Evolutionary conservation across 2,329 filamentous ascomycete genomes (phyloP), one percentile per base, ranked within the genome.

Genomic region (Talaromyces islandicus): DNA sequence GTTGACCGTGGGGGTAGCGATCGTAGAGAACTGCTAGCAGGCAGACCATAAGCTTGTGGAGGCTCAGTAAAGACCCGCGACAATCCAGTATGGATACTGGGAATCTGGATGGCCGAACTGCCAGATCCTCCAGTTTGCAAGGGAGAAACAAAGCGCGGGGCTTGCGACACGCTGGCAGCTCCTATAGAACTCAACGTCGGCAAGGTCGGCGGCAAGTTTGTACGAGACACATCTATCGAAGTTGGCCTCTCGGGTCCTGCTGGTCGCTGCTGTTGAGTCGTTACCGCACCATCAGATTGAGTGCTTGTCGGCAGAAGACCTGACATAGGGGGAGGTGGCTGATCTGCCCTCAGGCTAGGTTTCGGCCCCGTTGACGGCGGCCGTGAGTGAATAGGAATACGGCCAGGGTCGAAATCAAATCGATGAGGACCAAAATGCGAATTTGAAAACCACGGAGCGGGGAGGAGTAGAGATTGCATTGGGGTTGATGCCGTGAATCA

Each of bases 281-380:
- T 68, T 66, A 70, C 70, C 66, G 73, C 68, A 65, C 69, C 69
- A 64, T 75, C 72, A 66, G 69, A 64, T 65, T 73, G 71, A 63
- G 72, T 70, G 60, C 73, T 71, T 62, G 67, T 69, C 65, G 70
- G 69, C 64, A 73, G 70, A 66, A 74, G 73, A 66, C 73, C 71
- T 68, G 76, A 77, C 76, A 78, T 78, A 71, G 72, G 73, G 74
- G 72, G 72, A 68, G 72, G 69, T 64, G 70, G 66, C 58, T 74
- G 69, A 67, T 73, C 67, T 63, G 73, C 73, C 73, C 74, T 70
- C 53, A 71, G 70, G 64, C 72, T 75, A 65, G 69, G 70, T 64
- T 70, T 71, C 65, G 69, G 67, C 72, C 69, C 72, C 72, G 74
- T 73, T 66, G 67, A 66, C 63, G 71, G 67, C 64, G 71, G 68